Conservation (phyloP, 139 green algal genomes). For the Micromonas commoda region DNA sequence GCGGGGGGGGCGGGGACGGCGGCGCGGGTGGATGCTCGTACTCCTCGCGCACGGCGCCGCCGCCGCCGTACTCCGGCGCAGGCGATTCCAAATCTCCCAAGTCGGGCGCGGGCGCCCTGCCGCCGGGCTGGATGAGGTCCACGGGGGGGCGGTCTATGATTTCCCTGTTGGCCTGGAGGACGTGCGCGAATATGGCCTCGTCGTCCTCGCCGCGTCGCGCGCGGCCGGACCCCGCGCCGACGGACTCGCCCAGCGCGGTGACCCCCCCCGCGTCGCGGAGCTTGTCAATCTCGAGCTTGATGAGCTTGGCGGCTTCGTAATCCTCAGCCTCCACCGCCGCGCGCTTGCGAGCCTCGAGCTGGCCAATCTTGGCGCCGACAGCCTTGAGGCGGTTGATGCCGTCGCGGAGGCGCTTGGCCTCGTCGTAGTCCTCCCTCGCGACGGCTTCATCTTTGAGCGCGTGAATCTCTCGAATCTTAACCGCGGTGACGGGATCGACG, state of each 20-base stretch:
- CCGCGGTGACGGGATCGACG: conserved; percentile 60
- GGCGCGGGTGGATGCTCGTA: too few species aligned
- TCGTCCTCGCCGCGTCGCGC: not conserved
- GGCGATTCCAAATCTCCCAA: too few species aligned
- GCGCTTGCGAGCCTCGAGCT: conserved; percentile 39
- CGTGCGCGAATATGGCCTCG: not conserved
- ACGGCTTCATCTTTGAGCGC: conserved; percentile 70
- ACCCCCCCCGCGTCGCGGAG: not conserved
- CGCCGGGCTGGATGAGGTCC: too few species aligned
- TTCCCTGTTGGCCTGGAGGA: not conserved
- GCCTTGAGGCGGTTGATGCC: conserved; percentile 57
- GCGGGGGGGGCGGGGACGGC: too few species aligned
- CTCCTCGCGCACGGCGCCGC: too few species aligned
- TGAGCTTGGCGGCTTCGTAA: conserved; percentile 38
- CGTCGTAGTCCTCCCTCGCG: conserved; percentile 85
- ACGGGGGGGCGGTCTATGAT: too few species aligned
- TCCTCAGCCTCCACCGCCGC: conserved; percentile 37
- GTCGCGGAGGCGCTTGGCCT: conserved; percentile 78
- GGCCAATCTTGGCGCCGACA: conserved; percentile 31
- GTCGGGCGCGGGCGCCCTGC: too few species aligned
- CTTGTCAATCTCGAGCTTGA: conserved; percentile 32
- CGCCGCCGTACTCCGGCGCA: too few species aligned
- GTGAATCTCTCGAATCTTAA: conserved; percentile 23
- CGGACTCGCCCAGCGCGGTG: not conserved
- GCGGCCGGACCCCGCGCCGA: not conserved